phyloP scores from a whole-genome alignment of 352 stramenopile species.

The Phytophthora vignae region DNA sequence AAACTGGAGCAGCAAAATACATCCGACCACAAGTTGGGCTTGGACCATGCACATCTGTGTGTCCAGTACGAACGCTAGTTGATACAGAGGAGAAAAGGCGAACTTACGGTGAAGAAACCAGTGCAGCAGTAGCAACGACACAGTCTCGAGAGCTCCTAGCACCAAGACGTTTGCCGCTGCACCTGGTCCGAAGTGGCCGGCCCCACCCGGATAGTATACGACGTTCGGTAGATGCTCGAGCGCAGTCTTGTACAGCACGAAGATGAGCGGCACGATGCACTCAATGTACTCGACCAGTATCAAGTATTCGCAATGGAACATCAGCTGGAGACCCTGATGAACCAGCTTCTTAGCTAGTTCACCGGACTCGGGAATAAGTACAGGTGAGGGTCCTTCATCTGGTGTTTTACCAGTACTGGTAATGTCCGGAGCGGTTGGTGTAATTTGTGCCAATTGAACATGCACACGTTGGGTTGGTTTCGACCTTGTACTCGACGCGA shows the following conservation, averaged over 20 bases:
- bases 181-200: not conserved
- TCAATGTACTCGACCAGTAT: not conserved
- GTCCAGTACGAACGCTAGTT: not conserved
- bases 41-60: not conserved
- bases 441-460: not conserved
- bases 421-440: not conserved
- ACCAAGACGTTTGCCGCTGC: not conserved
- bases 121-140: not conserved
- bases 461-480: too few species aligned
- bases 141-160: not conserved
- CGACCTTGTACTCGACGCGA: too few species aligned
- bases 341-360: not conserved
- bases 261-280: not conserved
- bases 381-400: not conserved
- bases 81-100: not conserved
- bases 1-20: not conserved
- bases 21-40: not conserved
- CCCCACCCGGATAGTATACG: not conserved
- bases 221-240: not conserved
- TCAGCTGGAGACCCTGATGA: not conserved
- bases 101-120: not conserved
- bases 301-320: slow-evolving; percentile 2
- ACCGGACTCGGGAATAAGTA: not conserved
- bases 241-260: not conserved
- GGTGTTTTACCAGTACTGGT: not conserved